Evolutionary conservation across 2,329 filamentous ascomycete species (phyloP), one percentile per base, ranked within the genome.

Genomic region (Penicillium sp.): DNA sequence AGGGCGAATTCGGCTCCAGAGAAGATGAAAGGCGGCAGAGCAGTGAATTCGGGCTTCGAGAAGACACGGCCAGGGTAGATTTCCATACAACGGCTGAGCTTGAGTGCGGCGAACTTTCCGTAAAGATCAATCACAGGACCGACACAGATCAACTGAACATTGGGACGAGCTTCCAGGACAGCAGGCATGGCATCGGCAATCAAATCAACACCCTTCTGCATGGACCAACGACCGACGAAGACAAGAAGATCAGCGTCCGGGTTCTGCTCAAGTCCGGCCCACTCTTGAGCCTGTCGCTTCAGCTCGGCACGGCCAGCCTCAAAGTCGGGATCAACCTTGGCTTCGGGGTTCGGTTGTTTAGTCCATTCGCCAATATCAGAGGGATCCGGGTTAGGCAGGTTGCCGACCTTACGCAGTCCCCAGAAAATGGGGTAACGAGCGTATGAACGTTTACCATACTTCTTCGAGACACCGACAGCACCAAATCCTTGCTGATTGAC

Each of bases 371-470:
- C 81, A 26, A 80, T 79, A 65, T 84, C 81, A 4, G 79, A 79
- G 8, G 82, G 82, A 64, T 85, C 82, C 0, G 82, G 82, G 58
- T 85, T 84, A 1, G 82, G 82, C 28, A 85, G 69, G 46, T 80
- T 76, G 24, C 81, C 81, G 46, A 84, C 79, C 60, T 77, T 78
- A 54, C 78, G 78, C 46, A 84, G 66, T 52, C 80, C 79, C 82
- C 82, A 85, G 68, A 86, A 84, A 56, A 85, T 85, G 2, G 82
- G 82, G 60, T 85, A 85, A 42, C 82, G 74, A 48, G 81, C 81
- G 59, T 80, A 82, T 3, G 81, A 82, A 27, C 82, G 79, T 61
- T 83, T 82, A n/a, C 82, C 82, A 56, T 85, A 85, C 62, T 85
- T 85, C 59, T 80, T 81, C 6, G 79, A 83, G 3, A 85, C 82